A percentile compares a stretch with the other conserved stretches of the same genome.
Conservation (phyloP, 768 basidiomycete species). For the Trametes coccinea region DNA sequence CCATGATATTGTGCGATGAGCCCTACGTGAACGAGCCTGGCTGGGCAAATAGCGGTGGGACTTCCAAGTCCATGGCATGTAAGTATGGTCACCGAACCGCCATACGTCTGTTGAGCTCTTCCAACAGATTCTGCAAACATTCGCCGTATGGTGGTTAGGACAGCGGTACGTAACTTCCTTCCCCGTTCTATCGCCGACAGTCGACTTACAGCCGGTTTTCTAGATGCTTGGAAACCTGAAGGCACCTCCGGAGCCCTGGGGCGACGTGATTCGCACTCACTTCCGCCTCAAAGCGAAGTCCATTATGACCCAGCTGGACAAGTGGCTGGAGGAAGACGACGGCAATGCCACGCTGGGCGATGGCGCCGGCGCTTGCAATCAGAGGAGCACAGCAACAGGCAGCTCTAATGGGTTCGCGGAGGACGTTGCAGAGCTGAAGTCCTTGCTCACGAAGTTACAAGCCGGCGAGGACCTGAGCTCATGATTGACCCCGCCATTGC, state of each 20-base stretch:
- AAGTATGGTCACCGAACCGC: conserved; percentile 28
- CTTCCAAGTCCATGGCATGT: conserved; percentile 78
- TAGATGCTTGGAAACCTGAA: conserved; percentile 87
- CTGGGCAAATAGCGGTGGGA: conserved; percentile 74
- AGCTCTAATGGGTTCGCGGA: conserved; percentile 63
- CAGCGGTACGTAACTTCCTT: conserved; percentile 57
- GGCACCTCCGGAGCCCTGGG: conserved; percentile 82
- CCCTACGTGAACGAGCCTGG: conserved; percentile 94
- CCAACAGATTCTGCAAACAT: conserved; percentile 84
- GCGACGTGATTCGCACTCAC: conserved; percentile 85
- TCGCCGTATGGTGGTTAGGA: conserved; percentile 87
- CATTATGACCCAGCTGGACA: conserved; percentile 71
- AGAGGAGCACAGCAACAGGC: conserved; percentile 38
- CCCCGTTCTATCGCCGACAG: neutral
- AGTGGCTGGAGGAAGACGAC: conserved; percentile 79
- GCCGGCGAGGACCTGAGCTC: conserved; percentile 15
- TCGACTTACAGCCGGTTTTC: conserved; percentile 2
- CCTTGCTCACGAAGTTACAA: conserved; percentile 46
- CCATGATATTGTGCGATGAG: conserved; percentile 94
- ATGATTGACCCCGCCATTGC: neutral
- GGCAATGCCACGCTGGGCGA: conserved; percentile 58
- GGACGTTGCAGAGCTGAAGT: conserved; percentile 74
- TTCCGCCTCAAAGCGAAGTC: conserved; percentile 81
- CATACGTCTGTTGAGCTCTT: neutral
- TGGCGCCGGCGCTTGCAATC: conserved; percentile 55